Evolutionary conservation across 345 rosid species (phyloP), one percentile per base, ranked within the genome.

Genomic region (Gossypium sturtianum): DNA sequence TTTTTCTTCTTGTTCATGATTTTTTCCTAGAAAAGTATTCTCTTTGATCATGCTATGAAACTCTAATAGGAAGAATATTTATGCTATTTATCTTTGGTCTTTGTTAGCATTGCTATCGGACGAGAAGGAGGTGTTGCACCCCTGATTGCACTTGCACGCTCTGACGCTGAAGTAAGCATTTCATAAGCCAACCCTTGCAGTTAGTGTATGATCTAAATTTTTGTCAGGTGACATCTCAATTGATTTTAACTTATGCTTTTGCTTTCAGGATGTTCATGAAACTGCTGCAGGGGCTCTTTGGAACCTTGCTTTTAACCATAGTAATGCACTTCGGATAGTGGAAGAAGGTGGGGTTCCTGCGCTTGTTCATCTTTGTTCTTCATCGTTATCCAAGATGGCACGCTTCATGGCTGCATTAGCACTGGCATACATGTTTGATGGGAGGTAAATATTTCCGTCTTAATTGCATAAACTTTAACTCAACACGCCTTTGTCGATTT

Each of bases 221-320:
- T 29, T 3, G 16, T 43, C 2, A 17, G 63, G 44, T 70, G 8
- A 57, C 43, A 25, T 38, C 43, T 66, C 58, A 67, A 51, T 52
- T 72, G 66, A 23, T 62, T 23, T 61, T 73, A 64, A 34, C 77
- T 57, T 7, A n/a, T 62, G 17, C 44, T 27, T 52, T 73, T 78
- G 51, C 72, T 66, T 68, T 62, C 84, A 91, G 97, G 97, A 91
- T 88, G 97, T 91, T 75, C 97, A 91, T 83, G 97, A 91, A 82
- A 91, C 97, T 17, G 97, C 97, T 27, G 97, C 94, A 10, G 97
- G 97, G 71, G 97, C 97, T 73, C 85, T 91, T 44, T 91, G 97
- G 97, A 91, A 91, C 79, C 94, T 91, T 79, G 97, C 97, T 73
- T 91, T 91, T 74, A 89, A 86, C 76, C 87, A 87, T 63, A 87